These are phyloP conservation scores for Catenaria anguillulae DNA, from an alignment of 371 early-diverging fungal species.

Conservation along the genomic window DNA sequence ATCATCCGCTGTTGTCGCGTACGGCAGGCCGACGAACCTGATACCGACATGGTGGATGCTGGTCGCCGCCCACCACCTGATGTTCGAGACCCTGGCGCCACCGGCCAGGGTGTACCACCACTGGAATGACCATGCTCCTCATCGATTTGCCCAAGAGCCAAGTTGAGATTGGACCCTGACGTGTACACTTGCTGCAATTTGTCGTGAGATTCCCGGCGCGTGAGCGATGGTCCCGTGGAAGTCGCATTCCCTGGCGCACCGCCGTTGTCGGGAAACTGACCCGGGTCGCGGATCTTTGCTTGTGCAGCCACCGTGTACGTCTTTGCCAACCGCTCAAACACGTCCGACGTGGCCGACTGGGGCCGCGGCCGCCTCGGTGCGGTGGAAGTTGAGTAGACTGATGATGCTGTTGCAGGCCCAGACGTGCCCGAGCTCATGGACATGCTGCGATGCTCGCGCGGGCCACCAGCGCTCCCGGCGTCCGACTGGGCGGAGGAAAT, in stretches of 20 bases:
- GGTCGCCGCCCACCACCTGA: too few relatives aligned
- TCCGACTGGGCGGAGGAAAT: background rate
- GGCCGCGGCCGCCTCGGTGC: background rate
- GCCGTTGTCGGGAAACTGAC: background rate
- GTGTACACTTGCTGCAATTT: background rate
- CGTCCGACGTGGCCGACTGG: background rate
- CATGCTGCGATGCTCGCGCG: conserved; percentile 1
- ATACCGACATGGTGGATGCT: too few relatives aligned
- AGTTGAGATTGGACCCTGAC: background rate
- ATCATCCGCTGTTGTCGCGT: too few relatives aligned
- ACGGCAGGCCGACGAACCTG: too few relatives aligned
- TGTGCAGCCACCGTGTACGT: background rate
- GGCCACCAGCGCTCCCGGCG: too few relatives aligned
- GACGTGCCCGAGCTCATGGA: background rate
- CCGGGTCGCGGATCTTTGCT: background rate
- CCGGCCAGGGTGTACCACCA: too few relatives aligned
- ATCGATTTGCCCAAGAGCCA: background rate
- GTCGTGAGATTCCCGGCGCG: conserved; percentile 1
- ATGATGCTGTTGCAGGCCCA: background rate
- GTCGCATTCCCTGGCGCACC: too few relatives aligned
- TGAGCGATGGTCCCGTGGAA: background rate
- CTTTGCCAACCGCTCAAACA: conserved; percentile 3
- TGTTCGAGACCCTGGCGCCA: too few relatives aligned
- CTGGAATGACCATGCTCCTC: too few relatives aligned
- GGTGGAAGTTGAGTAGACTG: background rate